These are phyloP conservation scores for Mortierella hygrophila DNA, from an alignment of 192 early-diverging fungal species.

Conservation along the genomic window DNA sequence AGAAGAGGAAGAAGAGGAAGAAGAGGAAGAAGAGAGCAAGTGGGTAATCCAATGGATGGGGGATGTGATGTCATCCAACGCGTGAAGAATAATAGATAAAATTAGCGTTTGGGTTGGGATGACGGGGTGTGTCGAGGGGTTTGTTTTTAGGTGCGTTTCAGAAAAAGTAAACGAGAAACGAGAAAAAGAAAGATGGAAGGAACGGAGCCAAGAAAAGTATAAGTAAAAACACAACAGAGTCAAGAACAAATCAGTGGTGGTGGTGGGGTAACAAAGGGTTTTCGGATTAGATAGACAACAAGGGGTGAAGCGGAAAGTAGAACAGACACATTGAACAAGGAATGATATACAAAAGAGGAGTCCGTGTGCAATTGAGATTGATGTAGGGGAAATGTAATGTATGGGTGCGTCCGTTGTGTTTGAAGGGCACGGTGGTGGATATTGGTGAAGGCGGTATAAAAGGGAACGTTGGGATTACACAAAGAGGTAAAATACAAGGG, in stretches of 20 bases:
- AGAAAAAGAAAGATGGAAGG: background rate
- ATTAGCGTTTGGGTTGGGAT: background rate
- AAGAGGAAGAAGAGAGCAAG: conserved; percentile 1
- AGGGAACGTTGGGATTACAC: background rate
- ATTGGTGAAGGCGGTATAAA: background rate
- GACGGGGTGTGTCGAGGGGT: background rate
- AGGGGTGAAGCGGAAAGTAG: background rate
- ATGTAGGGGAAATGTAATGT: background rate
- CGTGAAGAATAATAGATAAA: background rate
- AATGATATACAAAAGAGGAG: background rate
- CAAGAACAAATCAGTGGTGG: background rate
- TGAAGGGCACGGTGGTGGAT: background rate
- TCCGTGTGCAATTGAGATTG: conserved; percentile 4
- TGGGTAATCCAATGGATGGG: background rate
- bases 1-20: background rate
- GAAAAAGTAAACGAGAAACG: background rate
- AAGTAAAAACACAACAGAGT: background rate
- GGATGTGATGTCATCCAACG: background rate
- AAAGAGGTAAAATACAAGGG: background rate
- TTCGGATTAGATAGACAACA: background rate
- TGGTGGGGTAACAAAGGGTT: too few relatives aligned
- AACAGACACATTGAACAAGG: background rate
- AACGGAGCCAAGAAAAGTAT: background rate
- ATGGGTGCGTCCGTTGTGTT: background rate
- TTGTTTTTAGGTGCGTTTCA: conserved; percentile 4